Percentiles rank a stretch among this genome's conserved stretches.
Evolutionary conservation across 345 rosid species (phyloP).

Genomic region (Theobroma cacao): DNA sequence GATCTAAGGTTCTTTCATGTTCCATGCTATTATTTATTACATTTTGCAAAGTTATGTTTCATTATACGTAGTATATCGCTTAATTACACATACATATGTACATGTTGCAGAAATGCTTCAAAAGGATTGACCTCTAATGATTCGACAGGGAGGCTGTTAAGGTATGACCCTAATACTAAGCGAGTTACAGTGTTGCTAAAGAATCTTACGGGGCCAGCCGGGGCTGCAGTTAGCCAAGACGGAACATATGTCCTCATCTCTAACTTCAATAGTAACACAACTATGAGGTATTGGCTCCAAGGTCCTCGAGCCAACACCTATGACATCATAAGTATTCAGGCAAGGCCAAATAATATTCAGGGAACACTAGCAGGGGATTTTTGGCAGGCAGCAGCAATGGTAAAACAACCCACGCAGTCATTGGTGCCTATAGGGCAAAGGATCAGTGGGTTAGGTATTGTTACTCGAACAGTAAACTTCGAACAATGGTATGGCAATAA

Average conservation of each 20-base stretch:
- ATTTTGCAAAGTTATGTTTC: not conserved
- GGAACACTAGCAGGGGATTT: not conserved
- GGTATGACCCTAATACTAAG: not conserved
- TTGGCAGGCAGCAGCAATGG: constrained; percentile 12
- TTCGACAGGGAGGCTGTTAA: constrained; percentile 22
- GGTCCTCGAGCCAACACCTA: constrained; percentile 18
- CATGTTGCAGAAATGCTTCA: not conserved
- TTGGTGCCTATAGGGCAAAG: not conserved
- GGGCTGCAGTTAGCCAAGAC: constrained; percentile 15
- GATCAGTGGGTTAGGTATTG: not conserved
- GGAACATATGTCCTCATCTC: constrained; percentile 11
- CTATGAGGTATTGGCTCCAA: constrained; percentile 15
- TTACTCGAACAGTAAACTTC: not conserved
- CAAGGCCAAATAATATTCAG: constrained; percentile 20
- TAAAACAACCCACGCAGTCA: not conserved
- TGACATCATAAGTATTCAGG: not conserved
- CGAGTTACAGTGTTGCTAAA: constrained; percentile 17
- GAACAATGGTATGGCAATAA: constrained; percentile 10
- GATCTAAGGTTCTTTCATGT: constrained; percentile 11
- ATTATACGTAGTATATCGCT: not conserved
- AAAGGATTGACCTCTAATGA: not conserved
- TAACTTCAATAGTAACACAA: constrained; percentile 5
- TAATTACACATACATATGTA: not conserved
- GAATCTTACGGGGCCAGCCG: constrained; percentile 14
- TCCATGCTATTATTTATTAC: not conserved